phyloP scores from a whole-genome alignment of 1,284 basidiomycete species.

The Entoloma clypeatum region DNA sequence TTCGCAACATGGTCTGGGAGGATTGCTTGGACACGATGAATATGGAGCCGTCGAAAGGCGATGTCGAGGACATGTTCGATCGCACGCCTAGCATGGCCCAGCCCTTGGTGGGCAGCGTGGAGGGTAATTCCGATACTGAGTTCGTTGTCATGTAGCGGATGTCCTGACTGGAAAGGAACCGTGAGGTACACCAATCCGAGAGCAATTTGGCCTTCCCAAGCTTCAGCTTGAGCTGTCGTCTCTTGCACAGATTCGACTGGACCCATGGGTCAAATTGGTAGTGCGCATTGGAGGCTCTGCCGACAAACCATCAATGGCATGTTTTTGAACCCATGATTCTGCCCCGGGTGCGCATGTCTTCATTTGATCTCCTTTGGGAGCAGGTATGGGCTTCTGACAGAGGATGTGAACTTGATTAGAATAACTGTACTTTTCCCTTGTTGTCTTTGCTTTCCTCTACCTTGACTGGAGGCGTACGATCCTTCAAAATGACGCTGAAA shows the following conservation, averaged over 20 bases:
- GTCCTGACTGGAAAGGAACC: conserved; percentile 19
- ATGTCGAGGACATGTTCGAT: conserved; percentile 40
- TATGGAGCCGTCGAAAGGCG: conserved; percentile 45
- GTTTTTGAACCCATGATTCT: no score
- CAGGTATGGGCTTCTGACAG: no score
- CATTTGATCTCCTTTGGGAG: no score
- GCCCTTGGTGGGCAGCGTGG: conserved; percentile 29
- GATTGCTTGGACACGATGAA: conserved; percentile 55
- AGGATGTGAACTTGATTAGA: no score
- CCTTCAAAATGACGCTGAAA: conserved; percentile 35
- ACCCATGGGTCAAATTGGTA: no score
- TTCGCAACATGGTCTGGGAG: conserved; percentile 41
- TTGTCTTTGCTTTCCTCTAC: conserved; percentile 3
- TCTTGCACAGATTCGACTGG: no score
- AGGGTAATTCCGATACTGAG: conserved; percentile 52
- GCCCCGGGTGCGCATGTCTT: no score
- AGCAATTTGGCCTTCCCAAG: conserved; percentile 6
- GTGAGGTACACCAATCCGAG: conserved; percentile 47
- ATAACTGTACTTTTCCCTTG: conserved; percentile 5
- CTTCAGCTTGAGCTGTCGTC: no score
- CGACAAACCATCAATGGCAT: no score
- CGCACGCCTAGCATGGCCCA: conserved; percentile 43
- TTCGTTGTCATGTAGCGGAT: conserved; percentile 35
- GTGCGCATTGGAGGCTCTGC: no score
- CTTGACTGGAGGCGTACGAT: conserved; percentile 1